Base-by-base conservation (phyloP, 179 eudicot genomes). In the Spergularia azorica region DNA sequence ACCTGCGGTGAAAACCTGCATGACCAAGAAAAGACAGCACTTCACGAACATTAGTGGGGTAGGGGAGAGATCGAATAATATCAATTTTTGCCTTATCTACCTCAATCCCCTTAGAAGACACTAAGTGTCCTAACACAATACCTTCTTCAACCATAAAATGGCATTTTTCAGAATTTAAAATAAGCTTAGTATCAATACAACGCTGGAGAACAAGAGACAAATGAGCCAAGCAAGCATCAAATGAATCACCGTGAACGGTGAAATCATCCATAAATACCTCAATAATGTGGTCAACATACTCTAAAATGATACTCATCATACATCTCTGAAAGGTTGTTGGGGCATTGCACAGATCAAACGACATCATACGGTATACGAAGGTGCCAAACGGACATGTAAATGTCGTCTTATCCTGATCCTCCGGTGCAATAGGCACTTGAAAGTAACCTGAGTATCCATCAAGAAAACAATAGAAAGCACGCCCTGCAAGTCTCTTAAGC, bases 201-300 rank as follows among this genome's bases (percentile, higher is more conserved):
- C 21, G 21, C 21, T 21, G 21, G 21, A 21, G 21, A 21, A 21
- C 21, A 21, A 21, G 21, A 21, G 21, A 21, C 50, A 66, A 17
- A 41, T 66, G 38, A 39, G 9, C 7, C 15, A 66, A 10, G 14
- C 70, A 66, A 1, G 50, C 0, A 66, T 39, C 4, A 66, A 66
- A 66, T 18, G 6, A 3, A 66, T 2, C 15, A 3, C 52, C 70
- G 39, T 66, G 39, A 3, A 66, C 70, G 7, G 13, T 38, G 21
- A 66, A 66, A 54, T 70, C 62, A 13, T 51, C 73, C 73, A 70
- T 70, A 13, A 70, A 51, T 9, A 52, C 60, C 32, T 70, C 73
- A 41, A 70, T 48, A 15, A 70, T 20, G 0, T 2, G 1, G 9
- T 51, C 43, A 1, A 48, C 21, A 54, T 17, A 21, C 0, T 20